These are phyloP conservation scores for Pleurotus giganteus DNA, from an alignment of 768 basidiomycete genomes.

Conservation along the genomic window DNA sequence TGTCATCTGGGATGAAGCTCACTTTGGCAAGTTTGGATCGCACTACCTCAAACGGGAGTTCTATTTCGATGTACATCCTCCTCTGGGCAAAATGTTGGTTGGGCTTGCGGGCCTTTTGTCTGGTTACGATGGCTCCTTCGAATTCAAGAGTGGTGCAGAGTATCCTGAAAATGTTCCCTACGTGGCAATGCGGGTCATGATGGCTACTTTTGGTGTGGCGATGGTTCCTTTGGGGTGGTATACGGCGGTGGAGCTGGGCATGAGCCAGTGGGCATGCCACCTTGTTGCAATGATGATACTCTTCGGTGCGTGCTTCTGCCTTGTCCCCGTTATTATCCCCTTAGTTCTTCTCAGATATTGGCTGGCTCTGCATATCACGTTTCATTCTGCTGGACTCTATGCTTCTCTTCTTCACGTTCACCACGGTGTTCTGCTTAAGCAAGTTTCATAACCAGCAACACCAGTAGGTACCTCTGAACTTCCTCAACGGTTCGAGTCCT, in stretches of 20 bases:
- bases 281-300: slow-evolving; percentile 93
- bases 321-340: slow-evolving; percentile 3
- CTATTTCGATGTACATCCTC: slow-evolving; percentile 99
- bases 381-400: slow-evolving; percentile 98
- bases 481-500: slow-evolving; percentile 9
- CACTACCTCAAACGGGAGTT: slow-evolving; percentile 99
- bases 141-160: slow-evolving; percentile 87
- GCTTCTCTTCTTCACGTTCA: slow-evolving; percentile 98
- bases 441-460: slow-evolving; percentile 98
- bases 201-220: slow-evolving; percentile 91
- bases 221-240: slow-evolving; percentile 98
- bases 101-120: slow-evolving; percentile 88
- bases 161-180: slow-evolving; percentile 89
- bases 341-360: slow-evolving; percentile 65
- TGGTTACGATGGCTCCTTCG: slow-evolving; percentile 89
- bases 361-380: slow-evolving; percentile 94
- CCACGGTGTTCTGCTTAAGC: slow-evolving; percentile 89
- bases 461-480: slow-evolving; percentile 52
- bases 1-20: slow-evolving; percentile 99
- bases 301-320: slow-evolving; percentile 53
- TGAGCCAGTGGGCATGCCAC: slow-evolving; percentile 88
- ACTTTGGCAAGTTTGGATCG: slow-evolving; percentile 98
- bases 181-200: slow-evolving; percentile 91
- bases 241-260: slow-evolving; percentile 90
- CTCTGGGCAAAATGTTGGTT: slow-evolving; percentile 98